Percentiles rank a stretch among this genome's conserved stretches.
phyloP scores from a whole-genome alignment of 2,329 filamentous ascomycete species.

The Neofusicoccum kwambonambiense region DNA sequence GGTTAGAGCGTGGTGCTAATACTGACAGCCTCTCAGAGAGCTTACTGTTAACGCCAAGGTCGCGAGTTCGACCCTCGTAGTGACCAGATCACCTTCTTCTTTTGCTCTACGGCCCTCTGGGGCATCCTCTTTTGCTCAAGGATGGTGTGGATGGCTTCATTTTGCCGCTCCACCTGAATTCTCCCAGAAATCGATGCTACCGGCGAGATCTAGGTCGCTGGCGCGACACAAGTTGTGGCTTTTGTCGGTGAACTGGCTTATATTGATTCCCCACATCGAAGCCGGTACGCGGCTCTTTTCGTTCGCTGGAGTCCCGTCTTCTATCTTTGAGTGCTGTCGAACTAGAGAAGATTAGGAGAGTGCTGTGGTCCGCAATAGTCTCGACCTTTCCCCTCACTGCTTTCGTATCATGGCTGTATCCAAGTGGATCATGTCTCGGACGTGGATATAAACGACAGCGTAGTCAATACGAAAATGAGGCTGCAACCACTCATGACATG shows the following conservation, averaged over 20 bases:
- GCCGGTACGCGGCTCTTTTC: too few species aligned
- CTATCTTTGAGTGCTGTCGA: too few species aligned
- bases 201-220: background rate
- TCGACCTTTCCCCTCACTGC: too few species aligned
- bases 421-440: too few species aligned
- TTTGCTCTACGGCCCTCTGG: background rate
- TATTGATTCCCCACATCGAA: too few species aligned
- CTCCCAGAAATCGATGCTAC: background rate
- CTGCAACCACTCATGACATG: too few species aligned
- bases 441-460: too few species aligned
- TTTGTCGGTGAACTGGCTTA: background rate
- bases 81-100: conserved; percentile 16
- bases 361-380: too few species aligned
- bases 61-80: conserved; percentile 23
- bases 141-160: background rate
- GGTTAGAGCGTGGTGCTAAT: conserved; percentile 24
- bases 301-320: too few species aligned
- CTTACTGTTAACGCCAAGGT: conserved; percentile 20
- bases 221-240: background rate
- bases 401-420: too few species aligned
- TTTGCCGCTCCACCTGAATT: background rate
- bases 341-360: too few species aligned
- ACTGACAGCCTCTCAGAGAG: background rate
- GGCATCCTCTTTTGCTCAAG: background rate
- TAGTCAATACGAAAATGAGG: too few species aligned